Conservation (phyloP, 495 filamentous ascomycete species). For the Penicillium pulvis region DNA sequence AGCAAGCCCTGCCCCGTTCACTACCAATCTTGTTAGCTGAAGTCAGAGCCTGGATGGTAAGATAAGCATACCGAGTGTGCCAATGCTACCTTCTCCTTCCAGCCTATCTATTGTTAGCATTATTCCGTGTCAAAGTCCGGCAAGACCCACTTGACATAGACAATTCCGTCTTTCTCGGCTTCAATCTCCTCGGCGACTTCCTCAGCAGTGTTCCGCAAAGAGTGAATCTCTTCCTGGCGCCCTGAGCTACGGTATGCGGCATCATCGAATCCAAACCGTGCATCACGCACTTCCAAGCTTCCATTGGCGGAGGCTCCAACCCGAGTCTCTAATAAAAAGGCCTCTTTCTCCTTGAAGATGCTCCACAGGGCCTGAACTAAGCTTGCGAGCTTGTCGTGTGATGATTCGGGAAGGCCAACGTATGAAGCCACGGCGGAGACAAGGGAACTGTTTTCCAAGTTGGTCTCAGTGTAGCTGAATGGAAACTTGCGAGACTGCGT, state of each 20-base stretch:
- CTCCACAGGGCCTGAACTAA: constrained; percentile 57
- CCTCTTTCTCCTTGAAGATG: constrained; percentile 71
- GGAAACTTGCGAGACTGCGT: constrained; percentile 56
- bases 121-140: neutral
- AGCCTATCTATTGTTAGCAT: constrained; percentile 33
- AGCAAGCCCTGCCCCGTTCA: constrained; percentile 87
- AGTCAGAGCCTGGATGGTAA: neutral
- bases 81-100: constrained; percentile 58
- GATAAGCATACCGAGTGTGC: constrained; percentile 57
- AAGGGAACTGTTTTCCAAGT: constrained; percentile 33
- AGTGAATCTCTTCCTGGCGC: constrained; percentile 67
- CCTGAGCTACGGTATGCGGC: constrained; percentile 67
- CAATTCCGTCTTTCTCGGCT: constrained; percentile 71
- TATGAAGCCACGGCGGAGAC: constrained; percentile 50
- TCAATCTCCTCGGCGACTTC: constrained; percentile 62
- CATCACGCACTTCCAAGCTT: constrained; percentile 48
- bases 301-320: constrained; percentile 43
- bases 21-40: constrained; percentile 28
- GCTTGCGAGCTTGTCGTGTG: constrained; percentile 43
- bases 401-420: constrained; percentile 50
- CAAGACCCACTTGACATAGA: constrained; percentile 60
- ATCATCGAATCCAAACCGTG: constrained; percentile 74
- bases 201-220: constrained; percentile 49
- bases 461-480: constrained; percentile 54
- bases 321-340: constrained; percentile 58